phyloP scores from a whole-genome alignment of 1,139 yeast species.

The Wickerhamomyces sp. region DNA sequence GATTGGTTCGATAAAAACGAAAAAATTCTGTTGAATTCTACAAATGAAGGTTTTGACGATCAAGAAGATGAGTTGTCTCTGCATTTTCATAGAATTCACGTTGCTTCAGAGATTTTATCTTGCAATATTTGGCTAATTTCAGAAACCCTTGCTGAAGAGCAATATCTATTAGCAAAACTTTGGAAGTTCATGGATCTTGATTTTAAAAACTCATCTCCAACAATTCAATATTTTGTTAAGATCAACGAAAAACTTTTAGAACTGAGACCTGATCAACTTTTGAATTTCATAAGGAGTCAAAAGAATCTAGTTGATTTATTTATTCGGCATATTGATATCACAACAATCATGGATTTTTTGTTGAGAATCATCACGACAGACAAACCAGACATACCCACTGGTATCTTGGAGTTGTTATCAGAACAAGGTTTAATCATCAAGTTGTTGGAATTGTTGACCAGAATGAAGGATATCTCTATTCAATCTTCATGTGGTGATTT shows the following conservation, averaged over 20 bases:
- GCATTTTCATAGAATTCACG: constrained; percentile 39
- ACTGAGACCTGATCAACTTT: constrained; percentile 57
- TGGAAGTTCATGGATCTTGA: constrained; percentile 65
- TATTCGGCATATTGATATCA: constrained; percentile 50
- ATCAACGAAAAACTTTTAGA: constrained; percentile 88
- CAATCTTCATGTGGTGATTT: constrained; percentile 97
- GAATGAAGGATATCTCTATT: constrained; percentile 44
- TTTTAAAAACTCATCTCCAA: constrained; percentile 38
- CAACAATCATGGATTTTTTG: constrained; percentile 72
- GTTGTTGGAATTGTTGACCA: constrained; percentile 46
- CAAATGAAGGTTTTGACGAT: constrained; percentile 10
- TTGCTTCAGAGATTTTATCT: constrained; percentile 82
- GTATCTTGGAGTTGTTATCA: constrained; percentile 48
- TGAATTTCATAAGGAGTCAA: constrained; percentile 50
- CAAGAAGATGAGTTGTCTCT: constrained; percentile 10
- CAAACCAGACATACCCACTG: constrained; percentile 60
- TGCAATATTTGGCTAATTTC: constrained; percentile 96
- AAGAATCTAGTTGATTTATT: constrained; percentile 48
- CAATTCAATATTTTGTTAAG: constrained; percentile 75
- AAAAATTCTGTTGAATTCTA: constrained; percentile 8
- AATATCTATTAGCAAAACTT: constrained; percentile 55
- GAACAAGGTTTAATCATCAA: constrained; percentile 48
- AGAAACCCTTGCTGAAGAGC: constrained; percentile 81
- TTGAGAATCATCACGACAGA: constrained; percentile 60
- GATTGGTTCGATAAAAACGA: constrained; percentile 22